Conservation (phyloP, 768 basidiomycete genomes). For the Mycena vitilis region DNA sequence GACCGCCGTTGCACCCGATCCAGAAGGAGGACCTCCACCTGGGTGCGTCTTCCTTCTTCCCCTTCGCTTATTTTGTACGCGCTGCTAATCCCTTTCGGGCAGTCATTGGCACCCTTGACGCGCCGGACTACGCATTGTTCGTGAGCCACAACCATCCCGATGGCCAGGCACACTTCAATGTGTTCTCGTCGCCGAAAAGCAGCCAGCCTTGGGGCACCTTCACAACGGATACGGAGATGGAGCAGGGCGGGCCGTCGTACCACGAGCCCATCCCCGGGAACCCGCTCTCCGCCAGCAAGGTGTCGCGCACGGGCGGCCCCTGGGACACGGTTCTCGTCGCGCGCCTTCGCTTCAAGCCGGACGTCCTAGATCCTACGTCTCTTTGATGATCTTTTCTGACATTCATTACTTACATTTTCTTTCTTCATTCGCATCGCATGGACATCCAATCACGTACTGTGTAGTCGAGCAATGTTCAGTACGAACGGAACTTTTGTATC, state of each 20-base stretch:
- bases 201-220: constrained; percentile 72
- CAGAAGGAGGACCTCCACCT: constrained; percentile 71
- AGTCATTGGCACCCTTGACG: constrained; percentile 78
- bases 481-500: constrained; percentile 10
- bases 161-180: constrained; percentile 66
- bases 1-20: constrained; percentile 56
- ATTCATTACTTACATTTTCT: not conserved
- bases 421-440: constrained; percentile 45
- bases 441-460: constrained; percentile 20
- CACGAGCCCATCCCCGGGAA: constrained; percentile 41
- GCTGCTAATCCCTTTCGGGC: not conserved
- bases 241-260: constrained; percentile 50
- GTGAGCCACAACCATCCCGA: constrained; percentile 73
- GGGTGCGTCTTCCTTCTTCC: constrained; percentile 47
- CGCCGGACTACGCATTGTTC: constrained; percentile 79
- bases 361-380: constrained; percentile 56
- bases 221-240: constrained; percentile 53
- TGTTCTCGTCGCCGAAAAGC: constrained; percentile 53
- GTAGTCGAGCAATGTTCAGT: constrained; percentile 15
- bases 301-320: constrained; percentile 50
- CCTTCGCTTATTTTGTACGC: not conserved
- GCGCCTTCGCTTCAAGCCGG: constrained; percentile 61
- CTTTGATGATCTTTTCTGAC: constrained; percentile 37
- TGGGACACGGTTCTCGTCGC: constrained; percentile 64
- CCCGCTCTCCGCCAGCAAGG: constrained; percentile 50